These are phyloP conservation scores for Colletotrichum sp. DNA, from an alignment of 2,329 filamentous ascomycete genomes.

Conservation along the genomic window DNA sequence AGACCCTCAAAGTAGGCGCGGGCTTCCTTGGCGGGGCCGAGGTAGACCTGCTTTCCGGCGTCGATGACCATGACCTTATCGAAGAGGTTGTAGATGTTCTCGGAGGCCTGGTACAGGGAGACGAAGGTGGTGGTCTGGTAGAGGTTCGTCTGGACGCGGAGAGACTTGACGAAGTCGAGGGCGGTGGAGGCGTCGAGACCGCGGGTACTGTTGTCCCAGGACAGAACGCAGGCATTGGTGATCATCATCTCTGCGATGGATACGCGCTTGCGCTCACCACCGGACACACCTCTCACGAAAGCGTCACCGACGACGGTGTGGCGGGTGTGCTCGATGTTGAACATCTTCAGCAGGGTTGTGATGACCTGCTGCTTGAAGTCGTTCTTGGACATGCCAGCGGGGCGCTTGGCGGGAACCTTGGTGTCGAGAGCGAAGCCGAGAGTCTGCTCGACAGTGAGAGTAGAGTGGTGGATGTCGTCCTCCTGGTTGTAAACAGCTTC, in stretches of 20 bases:
- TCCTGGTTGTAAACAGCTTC: slow-evolving; percentile 88
- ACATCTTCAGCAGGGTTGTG: slow-evolving; percentile 82
- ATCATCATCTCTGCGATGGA: slow-evolving; percentile 86
- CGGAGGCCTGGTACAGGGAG: slow-evolving; percentile 83
- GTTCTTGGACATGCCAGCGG: slow-evolving; percentile 71
- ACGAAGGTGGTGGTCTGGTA: slow-evolving; percentile 87
- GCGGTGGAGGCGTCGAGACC: slow-evolving; percentile 73
- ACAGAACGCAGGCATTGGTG: slow-evolving; percentile 72
- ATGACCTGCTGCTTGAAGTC: slow-evolving; percentile 82
- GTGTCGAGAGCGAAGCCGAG: slow-evolving; percentile 84
- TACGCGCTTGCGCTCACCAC: slow-evolving; percentile 80
- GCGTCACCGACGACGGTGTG: slow-evolving; percentile 85
- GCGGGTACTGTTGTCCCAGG: slow-evolving; percentile 78
- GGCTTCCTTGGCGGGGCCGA: slow-evolving; percentile 71
- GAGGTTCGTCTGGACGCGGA: slow-evolving; percentile 82
- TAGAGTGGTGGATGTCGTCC: slow-evolving; percentile 85
- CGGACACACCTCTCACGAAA: slow-evolving; percentile 80
- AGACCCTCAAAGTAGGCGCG: slow-evolving; percentile 77
- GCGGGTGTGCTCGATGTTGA: slow-evolving; percentile 89
- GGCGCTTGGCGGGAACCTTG: slow-evolving; percentile 82
- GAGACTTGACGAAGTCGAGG: slow-evolving; percentile 69
- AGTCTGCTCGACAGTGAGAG: slow-evolving; percentile 86
- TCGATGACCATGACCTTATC: slow-evolving; percentile 88
- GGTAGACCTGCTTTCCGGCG: slow-evolving; percentile 76
- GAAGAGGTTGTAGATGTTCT: slow-evolving; percentile 80